A percentile compares a stretch with the other conserved stretches of the same genome.
phyloP scores from a whole-genome alignment of 257 asterid species.

The Linderniella brevidens region DNA sequence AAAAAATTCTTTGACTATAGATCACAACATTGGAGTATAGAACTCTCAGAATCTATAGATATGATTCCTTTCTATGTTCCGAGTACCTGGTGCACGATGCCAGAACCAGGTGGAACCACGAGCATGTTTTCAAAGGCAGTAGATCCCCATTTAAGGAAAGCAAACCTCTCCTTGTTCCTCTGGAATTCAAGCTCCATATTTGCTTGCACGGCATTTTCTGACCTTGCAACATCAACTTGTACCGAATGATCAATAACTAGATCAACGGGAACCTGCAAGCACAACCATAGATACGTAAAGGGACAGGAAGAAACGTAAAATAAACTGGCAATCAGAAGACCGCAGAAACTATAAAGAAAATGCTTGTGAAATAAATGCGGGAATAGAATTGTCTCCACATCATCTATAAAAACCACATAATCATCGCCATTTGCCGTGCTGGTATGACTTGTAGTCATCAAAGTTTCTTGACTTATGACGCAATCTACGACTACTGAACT shows the following conservation, averaged over 20 bases:
- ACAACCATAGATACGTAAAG: slow-evolving; percentile 7
- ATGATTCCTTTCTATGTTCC: slow-evolving; percentile 5
- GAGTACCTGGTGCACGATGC: slow-evolving; percentile 89
- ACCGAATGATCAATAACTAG: slow-evolving; percentile 94
- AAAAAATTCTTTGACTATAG: no score
- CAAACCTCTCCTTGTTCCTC: slow-evolving; percentile 95
- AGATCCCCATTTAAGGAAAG: slow-evolving; percentile 98
- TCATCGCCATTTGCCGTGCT: no score
- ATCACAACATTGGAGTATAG: no score
- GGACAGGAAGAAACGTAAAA: no score
- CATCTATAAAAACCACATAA: no score
- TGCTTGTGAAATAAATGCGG: no score
- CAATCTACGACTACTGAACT: no score
- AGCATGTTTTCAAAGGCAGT: slow-evolving; percentile 91
- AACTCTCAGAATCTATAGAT: not conserved
- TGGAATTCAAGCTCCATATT: slow-evolving; percentile 89
- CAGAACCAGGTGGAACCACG: slow-evolving; percentile 98
- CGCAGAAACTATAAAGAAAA: no score
- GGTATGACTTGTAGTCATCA: no score
- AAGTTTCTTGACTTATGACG: no score
- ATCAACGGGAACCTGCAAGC: slow-evolving; percentile 86
- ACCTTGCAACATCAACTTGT: slow-evolving; percentile 86
- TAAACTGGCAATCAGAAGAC: no score
- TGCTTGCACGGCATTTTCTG: slow-evolving; percentile 85
- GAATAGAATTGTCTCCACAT: no score